Percentiles rank a stretch among this genome's conserved stretches.
Evolutionary conservation across 1,139 yeast genomes (phyloP).

Genomic region (Saccharomyces hybrid): DNA sequence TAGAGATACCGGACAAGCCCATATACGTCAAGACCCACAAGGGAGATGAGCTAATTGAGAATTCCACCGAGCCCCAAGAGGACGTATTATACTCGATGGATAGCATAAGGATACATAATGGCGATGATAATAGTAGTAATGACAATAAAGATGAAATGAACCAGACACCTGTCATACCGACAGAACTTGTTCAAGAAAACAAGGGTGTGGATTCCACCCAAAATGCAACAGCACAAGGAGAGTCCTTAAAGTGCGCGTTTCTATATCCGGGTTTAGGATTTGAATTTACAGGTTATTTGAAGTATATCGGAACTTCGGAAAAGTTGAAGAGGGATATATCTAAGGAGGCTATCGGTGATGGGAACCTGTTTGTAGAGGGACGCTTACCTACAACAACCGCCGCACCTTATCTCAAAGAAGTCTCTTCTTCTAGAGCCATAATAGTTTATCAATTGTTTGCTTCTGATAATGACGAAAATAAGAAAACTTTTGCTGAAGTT

Average conservation of each 20-base stretch:
- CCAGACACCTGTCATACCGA: not conserved
- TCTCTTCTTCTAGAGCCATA: conserved; percentile 17
- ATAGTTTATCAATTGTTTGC: conserved; percentile 17
- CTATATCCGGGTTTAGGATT: conserved; percentile 2
- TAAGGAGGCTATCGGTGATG: conserved; percentile 19
- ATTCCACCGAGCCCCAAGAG: conserved; percentile 37
- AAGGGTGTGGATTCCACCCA: not conserved
- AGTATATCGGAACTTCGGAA: conserved; percentile 6
- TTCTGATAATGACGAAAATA: conserved; percentile 6
- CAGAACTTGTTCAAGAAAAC: not conserved
- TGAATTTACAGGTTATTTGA: conserved; percentile 2
- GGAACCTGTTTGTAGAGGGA: conserved; percentile 21
- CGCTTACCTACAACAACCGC: conserved; percentile 20
- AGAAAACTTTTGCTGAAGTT: conserved; percentile 10
- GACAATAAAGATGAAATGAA: conserved; percentile 22
- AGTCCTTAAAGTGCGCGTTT: not conserved
- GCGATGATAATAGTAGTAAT: conserved; percentile 19
- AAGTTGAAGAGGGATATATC: conserved; percentile 3
- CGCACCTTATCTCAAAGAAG: conserved; percentile 18
- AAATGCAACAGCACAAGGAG: not conserved
- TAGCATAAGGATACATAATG: conserved; percentile 12
- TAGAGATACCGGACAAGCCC: conserved; percentile 50
- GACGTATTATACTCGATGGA: conserved; percentile 18
- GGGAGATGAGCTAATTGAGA: conserved; percentile 76
- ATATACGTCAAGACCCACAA: conserved; percentile 72